A percentile compares a stretch with the other conserved stretches of the same genome.
phyloP scores from a whole-genome alignment of 805 yeast genomes.

The Saccharomycopsis babjevae region DNA sequence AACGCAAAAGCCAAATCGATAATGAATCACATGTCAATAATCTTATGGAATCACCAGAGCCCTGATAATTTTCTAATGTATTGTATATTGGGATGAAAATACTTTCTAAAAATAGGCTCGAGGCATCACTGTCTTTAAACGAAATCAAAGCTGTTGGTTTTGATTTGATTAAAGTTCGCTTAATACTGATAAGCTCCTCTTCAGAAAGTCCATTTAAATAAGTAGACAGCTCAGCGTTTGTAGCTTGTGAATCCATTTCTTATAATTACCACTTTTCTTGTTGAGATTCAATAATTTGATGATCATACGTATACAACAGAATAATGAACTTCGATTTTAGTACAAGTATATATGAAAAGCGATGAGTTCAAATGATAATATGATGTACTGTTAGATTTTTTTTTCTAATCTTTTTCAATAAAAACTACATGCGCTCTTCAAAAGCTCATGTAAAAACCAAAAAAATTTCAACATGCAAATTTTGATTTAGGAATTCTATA shows the following conservation, averaged over 20 bases:
- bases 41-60: conserved; percentile 28
- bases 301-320: background rate
- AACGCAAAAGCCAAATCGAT: conserved; percentile 54
- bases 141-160: conserved; percentile 3
- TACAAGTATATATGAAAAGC: background rate
- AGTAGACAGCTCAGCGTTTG: background rate
- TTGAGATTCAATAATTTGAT: background rate
- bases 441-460: background rate
- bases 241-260: background rate
- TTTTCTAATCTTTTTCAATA: background rate
- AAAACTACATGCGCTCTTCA: background rate
- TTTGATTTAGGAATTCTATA: background rate
- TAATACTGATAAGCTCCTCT: background rate
- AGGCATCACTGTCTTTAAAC: background rate
- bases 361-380: background rate
- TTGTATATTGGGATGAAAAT: conserved; percentile 21
- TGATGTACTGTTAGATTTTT: background rate
- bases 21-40: conserved; percentile 47
- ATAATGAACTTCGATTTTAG: too few species aligned
- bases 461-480: background rate
- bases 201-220: background rate
- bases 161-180: conserved; percentile 8
- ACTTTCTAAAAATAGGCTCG: conserved; percentile 2
- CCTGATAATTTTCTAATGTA: conserved; percentile 26
- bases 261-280: background rate